Percentiles rank a stretch among this genome's conserved stretches.
Evolutionary conservation across 176 grass and related monocot species (phyloP).

Genomic region (Avena sativa): DNA sequence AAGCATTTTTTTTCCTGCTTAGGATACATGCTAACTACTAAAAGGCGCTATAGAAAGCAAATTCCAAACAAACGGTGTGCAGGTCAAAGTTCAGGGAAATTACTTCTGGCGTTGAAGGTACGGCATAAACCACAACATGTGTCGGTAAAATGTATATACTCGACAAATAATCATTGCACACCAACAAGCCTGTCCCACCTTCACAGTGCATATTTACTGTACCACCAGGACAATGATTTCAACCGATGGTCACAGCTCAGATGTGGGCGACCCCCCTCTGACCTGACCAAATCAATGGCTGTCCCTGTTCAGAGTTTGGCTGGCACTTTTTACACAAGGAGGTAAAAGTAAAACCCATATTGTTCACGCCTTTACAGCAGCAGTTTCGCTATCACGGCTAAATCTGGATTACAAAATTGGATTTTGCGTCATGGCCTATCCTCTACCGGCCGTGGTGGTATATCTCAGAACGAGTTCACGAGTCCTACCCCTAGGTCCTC

Average conservation of each 20-base stretch:
- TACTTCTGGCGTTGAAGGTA: not conserved
- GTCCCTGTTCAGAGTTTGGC: not conserved
- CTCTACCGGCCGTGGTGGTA: slow-evolving; percentile 6
- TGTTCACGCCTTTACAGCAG: slow-evolving; percentile 43
- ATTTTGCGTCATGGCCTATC: slow-evolving; percentile 34
- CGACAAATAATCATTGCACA: not conserved
- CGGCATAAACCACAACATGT: not conserved
- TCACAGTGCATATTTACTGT: not conserved
- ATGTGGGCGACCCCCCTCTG: not conserved
- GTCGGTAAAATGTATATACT: not conserved
- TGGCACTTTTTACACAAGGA: not conserved
- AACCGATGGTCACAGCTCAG: not conserved
- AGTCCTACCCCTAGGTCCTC: slow-evolving; percentile 95
- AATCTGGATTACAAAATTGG: slow-evolving; percentile 56
- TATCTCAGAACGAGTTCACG: slow-evolving; percentile 71
- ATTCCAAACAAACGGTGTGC: no score
- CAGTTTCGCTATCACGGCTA: not conserved
- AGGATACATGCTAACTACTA: no score
- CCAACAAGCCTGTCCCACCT: not conserved
- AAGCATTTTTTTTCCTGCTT: no score
- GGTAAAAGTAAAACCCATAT: not conserved
- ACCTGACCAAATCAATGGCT: not conserved
- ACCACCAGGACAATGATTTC: not conserved
- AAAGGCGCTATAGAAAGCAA: no score
- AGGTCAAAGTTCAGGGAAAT: not conserved